A percentile compares a stretch with the other conserved stretches of the same genome.
phyloP scores from a whole-genome alignment of 2,329 filamentous ascomycete genomes.

The Graphilbum ipis-grandicollis region DNA sequence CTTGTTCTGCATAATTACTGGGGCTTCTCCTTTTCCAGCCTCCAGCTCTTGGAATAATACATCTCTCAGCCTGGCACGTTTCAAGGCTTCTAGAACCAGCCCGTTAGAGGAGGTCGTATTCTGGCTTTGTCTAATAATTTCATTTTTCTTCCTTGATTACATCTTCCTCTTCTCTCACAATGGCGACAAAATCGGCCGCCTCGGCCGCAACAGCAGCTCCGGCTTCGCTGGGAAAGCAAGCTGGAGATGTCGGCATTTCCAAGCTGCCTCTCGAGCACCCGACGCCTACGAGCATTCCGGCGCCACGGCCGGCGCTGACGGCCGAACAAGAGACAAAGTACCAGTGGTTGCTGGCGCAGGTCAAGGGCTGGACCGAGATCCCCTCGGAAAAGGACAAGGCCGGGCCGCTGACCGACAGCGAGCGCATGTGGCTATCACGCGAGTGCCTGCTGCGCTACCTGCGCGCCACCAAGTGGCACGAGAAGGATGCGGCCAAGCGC shows the following conservation, averaged over 20 bases:
- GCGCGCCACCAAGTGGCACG: constrained; percentile 80
- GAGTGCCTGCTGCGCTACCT: constrained; percentile 90
- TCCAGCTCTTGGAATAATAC: no score
- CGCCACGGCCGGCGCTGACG: constrained; percentile 42
- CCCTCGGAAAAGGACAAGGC: constrained; percentile 37
- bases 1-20: no score
- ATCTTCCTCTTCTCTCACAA: no score
- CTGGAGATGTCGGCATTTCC: constrained; percentile 9
- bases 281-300: constrained; percentile 37
- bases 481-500: constrained; percentile 59
- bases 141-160: no score
- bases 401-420: constrained; percentile 55
- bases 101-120: no score
- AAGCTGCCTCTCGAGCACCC: constrained; percentile 37
- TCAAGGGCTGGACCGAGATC: constrained; percentile 53
- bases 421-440: constrained; percentile 78
- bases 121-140: no score
- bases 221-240: constrained; percentile 7
- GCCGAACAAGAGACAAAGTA: constrained; percentile 72
- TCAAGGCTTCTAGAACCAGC: no score
- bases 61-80: no score
- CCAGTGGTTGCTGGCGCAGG: constrained; percentile 52
- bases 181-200: not conserved
- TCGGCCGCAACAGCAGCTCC: not conserved
- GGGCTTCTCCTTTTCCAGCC: no score